Evolutionary conservation across 2,329 filamentous ascomycete genomes (phyloP).

Genomic region (Alternaria alternata): DNA sequence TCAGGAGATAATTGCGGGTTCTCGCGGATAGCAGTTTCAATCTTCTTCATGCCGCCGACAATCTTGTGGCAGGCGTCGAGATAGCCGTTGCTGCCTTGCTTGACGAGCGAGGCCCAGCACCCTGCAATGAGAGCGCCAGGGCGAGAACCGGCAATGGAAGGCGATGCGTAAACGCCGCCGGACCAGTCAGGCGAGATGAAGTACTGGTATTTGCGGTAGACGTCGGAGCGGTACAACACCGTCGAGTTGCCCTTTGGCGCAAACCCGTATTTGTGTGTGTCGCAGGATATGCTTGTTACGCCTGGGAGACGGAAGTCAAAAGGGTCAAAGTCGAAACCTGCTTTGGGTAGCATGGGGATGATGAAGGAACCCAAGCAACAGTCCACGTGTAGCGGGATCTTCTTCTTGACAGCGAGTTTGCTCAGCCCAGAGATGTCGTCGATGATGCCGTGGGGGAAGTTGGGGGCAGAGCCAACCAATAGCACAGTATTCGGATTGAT

Average conservation of each 20-base stretch:
- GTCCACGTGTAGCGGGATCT: constrained; percentile 91
- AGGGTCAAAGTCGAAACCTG: constrained; percentile 86
- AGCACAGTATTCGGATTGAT: constrained; percentile 95
- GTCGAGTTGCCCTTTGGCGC: constrained; percentile 97
- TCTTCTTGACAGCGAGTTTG: constrained; percentile 78
- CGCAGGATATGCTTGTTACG: constrained; percentile 93
- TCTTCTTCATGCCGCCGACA: constrained; percentile 83
- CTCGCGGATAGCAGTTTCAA: constrained; percentile 74
- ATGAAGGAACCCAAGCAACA: constrained; percentile 97
- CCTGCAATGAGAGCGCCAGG: constrained; percentile 94
- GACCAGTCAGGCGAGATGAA: constrained; percentile 96
- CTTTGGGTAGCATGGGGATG: constrained; percentile 87
- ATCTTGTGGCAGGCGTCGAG: constrained; percentile 86
- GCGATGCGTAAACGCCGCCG: constrained; percentile 94
- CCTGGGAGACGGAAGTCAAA: constrained; percentile 96
- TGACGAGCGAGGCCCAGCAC: constrained; percentile 94
- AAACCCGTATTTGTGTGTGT: constrained; percentile 99
- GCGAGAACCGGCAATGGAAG: constrained; percentile 87
- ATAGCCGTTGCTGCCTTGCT: constrained; percentile 86
- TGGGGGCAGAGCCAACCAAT: constrained; percentile 92
- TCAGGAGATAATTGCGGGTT: constrained; percentile 74
- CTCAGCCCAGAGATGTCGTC: constrained; percentile 91
- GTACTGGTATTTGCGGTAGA: constrained; percentile 89
- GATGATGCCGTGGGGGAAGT: constrained; percentile 98
- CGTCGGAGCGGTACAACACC: constrained; percentile 83